phyloP scores from a whole-genome alignment of 164 flowering plant genomes.

The Warburgia ugandensis region DNA sequence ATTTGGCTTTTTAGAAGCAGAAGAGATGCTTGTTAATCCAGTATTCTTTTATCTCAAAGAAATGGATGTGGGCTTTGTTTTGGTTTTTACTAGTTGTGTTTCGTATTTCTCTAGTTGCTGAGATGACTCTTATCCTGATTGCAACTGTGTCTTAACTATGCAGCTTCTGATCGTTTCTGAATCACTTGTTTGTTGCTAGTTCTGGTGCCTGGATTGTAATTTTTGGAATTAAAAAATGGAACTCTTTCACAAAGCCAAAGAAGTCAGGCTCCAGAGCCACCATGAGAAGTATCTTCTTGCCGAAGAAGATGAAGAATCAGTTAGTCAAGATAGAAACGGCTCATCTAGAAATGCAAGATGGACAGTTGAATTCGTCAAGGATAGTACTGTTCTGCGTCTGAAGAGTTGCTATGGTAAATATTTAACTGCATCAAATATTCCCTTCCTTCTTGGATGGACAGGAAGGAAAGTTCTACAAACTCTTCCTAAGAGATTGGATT shows the following conservation, averaged over 20 bases:
- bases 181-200: too few relatives aligned
- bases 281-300: slow-evolving; percentile 78
- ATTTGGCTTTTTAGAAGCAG: too few relatives aligned
- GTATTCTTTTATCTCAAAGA: too few relatives aligned
- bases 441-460: slow-evolving; percentile 68
- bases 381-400: slow-evolving; percentile 42
- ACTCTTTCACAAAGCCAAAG: slow-evolving; percentile 62
- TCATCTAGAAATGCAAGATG: slow-evolving; percentile 55
- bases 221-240: too few relatives aligned
- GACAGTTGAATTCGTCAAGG: slow-evolving; percentile 54
- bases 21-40: too few relatives aligned
- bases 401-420: slow-evolving; percentile 67
- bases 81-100: too few relatives aligned
- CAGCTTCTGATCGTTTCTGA: too few relatives aligned
- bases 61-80: too few relatives aligned
- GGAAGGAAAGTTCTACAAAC: slow-evolving; percentile 72
- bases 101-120: too few relatives aligned
- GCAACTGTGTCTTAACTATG: too few relatives aligned
- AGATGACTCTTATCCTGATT: too few relatives aligned
- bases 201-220: too few relatives aligned
- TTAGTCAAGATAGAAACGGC: slow-evolving; percentile 59
- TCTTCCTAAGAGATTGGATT: slow-evolving; percentile 42
- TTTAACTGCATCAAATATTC: slow-evolving; percentile 72
- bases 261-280: slow-evolving; percentile 66
- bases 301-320: slow-evolving; percentile 75